A percentile compares a stretch with the other conserved stretches of the same genome.
These are phyloP conservation scores for Senna tora DNA, from an alignment of 306 rosid genomes.

Conservation along the genomic window DNA sequence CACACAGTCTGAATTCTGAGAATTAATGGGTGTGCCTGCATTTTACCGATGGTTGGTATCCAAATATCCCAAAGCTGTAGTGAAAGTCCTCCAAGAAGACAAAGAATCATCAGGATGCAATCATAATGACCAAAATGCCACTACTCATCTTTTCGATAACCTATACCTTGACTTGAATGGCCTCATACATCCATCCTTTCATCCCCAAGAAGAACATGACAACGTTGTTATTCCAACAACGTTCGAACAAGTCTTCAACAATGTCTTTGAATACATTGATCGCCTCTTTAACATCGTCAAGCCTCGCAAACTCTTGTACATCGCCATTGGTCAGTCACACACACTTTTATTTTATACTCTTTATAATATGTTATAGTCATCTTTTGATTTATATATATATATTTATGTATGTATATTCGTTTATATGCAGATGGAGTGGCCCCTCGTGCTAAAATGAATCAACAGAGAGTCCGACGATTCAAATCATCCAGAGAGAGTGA, in stretches of 20 bases:
- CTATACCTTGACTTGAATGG: conserved; percentile 65
- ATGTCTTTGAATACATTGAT: conserved; percentile 53
- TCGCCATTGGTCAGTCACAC: conserved; percentile 52
- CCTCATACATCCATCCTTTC: conserved; percentile 65
- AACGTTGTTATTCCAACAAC: conserved; percentile 38
- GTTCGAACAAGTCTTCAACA: conserved; percentile 50
- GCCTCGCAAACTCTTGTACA: conserved; percentile 51
- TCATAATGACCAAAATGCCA: too few relatives aligned
- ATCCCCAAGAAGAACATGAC: conserved; percentile 33
- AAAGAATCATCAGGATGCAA: too few relatives aligned
- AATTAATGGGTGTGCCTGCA: conserved; percentile 77
- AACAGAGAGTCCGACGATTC: conserved; percentile 57
- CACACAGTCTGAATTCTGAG: too few relatives aligned
- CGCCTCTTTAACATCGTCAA: conserved; percentile 38
- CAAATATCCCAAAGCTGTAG: conserved; percentile 41
- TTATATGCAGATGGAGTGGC: conserved; percentile 62
- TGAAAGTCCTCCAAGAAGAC: conserved; percentile 34
- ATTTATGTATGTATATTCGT: conserved; percentile 3
- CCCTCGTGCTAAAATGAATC: conserved; percentile 73
- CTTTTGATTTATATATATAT: too few relatives aligned
- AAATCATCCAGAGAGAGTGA: conserved; percentile 41
- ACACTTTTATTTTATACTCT: too few relatives aligned
- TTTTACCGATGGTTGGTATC: conserved; percentile 52
- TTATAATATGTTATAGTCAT: too few relatives aligned
- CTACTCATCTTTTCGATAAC: too few relatives aligned